A percentile compares a stretch with the other conserved stretches of the same genome.
These are phyloP conservation scores for Groenewaldozyma sp. DNA, from an alignment of 1,139 yeast genomes.

Conservation along the genomic window DNA sequence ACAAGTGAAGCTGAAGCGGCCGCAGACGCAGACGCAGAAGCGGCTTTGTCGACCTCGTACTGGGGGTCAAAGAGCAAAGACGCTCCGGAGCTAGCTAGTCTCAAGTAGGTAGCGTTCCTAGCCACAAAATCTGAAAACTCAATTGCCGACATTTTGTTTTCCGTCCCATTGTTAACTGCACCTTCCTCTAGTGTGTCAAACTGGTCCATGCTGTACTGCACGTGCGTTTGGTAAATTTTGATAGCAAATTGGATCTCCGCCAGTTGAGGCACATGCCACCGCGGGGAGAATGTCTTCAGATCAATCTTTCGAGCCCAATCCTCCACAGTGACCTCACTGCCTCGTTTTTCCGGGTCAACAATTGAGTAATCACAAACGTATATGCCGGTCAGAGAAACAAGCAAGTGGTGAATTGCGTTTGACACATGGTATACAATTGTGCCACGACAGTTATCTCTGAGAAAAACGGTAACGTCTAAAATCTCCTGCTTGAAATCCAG, in stretches of 20 bases:
- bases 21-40: no score
- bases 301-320: conserved; percentile 29
- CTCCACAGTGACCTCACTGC: conserved; percentile 11
- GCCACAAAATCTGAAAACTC: conserved; percentile 33
- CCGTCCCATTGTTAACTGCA: conserved; percentile 19
- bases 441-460: conserved; percentile 59
- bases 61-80: conserved; percentile 66
- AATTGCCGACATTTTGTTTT: conserved; percentile 17
- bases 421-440: conserved; percentile 40
- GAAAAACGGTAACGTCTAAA: conserved; percentile 39
- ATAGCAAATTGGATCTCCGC: conserved; percentile 55
- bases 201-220: conserved; percentile 24
- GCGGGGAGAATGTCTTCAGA: conserved; percentile 39
- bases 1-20: conserved; percentile 11
- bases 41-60: conserved; percentile 16
- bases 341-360: conserved; percentile 15
- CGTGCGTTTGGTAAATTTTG: conserved; percentile 45
- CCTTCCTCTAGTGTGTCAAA: conserved; percentile 30
- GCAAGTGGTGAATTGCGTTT: conserved; percentile 53
- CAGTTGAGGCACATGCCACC: conserved; percentile 66
- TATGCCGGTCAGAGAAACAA: conserved; percentile 52
- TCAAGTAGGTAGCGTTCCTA: conserved; percentile 46
- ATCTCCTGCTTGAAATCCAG: conserved; percentile 41
- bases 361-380: conserved; percentile 20
- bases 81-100: conserved; percentile 64